Conservation (phyloP, 129 eudicot species). For the Cynara cardunculus region DNA sequence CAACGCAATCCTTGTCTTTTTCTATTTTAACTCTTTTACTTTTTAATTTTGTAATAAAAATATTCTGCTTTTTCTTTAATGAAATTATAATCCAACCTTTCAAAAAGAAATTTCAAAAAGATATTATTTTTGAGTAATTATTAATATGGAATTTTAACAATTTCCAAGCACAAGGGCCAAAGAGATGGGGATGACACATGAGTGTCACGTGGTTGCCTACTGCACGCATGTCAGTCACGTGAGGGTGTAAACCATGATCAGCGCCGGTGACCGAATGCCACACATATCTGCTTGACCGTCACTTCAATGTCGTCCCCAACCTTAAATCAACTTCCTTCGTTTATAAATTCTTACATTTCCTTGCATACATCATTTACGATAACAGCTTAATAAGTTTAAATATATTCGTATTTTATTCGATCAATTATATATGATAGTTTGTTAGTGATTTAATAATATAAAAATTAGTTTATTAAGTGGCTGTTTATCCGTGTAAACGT, state of each 20-base stretch:
- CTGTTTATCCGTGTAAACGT: no score
- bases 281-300: not conserved
- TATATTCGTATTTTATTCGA: no score
- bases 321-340: no score
- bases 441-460: no score
- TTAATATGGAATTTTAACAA: not conserved
- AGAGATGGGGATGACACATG: not conserved
- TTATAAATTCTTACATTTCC: no score
- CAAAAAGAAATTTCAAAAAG: not conserved
- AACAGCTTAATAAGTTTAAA: no score
- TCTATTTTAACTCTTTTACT: not conserved
- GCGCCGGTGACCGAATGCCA: slow-evolving; percentile 8
- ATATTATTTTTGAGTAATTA: not conserved
- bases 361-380: no score
- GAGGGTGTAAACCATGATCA: not conserved
- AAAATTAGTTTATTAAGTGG: no score
- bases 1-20: not conserved
- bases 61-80: not conserved
- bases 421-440: no score
- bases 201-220: not conserved
- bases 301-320: not conserved
- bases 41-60: not conserved
- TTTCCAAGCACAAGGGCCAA: not conserved
- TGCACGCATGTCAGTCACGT: slow-evolving; percentile 16
- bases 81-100: not conserved